Base-by-base conservation (phyloP, 306 rosid species). In the Cicer pinnatifidum region DNA sequence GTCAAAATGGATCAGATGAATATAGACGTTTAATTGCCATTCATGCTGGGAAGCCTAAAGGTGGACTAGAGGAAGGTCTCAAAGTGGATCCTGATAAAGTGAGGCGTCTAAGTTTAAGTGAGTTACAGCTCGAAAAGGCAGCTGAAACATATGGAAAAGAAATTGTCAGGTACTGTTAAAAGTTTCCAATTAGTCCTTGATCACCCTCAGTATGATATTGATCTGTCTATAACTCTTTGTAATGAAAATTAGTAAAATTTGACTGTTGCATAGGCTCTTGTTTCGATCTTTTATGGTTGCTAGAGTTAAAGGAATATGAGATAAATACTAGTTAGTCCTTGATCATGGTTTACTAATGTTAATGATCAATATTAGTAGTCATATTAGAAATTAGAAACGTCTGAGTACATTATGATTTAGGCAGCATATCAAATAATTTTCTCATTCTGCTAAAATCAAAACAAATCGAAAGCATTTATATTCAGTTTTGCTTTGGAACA, bases 1-100 rank as follows among this genome's bases (percentile, higher is more conserved):
- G 68, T 16, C 88, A 88, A 20, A 15, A 64, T 78, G 78, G 38
- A 47, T 86, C 97, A 28, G 86, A 88, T 39, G 91, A 90, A 65
- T 95, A 95, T 56, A 88, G 78, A 74, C 85, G 81, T 69, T 82
- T 95, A 71, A 95, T 95, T 69, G 96, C 99, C 80, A 87, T 95
- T 90, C 97, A 95, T 87, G 95, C 99, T 59, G 97, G 99, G 67
- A 91, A 92, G 83, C 99, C 99, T 45, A 92, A 95, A 86, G 99
- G 99, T 78, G 97, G 99, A 67, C 39, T 95, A 83, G 80, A 44
- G 8, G 93, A 89, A 69, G 80, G 93, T 65, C 95, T 95, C 72
- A 86, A 78, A 84, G 92, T 90, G 81, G 97, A 91, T 83, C 93
- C 97, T 57, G 78, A 88, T 76, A 90, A 86, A 78, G 99, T 92